A percentile compares a stretch with the other conserved stretches of the same genome.
These are phyloP conservation scores for Globisporangium spiculum DNA, from an alignment of 352 stramenopile species.

Conservation along the genomic window DNA sequence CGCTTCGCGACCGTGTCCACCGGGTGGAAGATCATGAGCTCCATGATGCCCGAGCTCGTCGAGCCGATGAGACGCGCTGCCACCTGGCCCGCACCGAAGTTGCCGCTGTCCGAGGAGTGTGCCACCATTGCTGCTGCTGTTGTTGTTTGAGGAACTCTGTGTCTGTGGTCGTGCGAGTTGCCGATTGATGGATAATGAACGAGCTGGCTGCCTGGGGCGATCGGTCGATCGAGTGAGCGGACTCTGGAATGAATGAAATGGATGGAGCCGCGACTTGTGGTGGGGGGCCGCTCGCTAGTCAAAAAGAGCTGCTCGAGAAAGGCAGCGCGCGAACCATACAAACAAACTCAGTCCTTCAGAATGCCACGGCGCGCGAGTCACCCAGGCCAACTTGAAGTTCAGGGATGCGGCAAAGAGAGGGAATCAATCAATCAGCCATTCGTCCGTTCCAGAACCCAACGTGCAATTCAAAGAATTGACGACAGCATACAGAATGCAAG, in stretches of 20 bases:
- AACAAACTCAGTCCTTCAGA: slow-evolving; percentile 6
- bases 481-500: slow-evolving; percentile 11
- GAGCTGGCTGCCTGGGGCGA: neutral
- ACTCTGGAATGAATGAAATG: neutral
- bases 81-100: slow-evolving; percentile 41
- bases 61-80: slow-evolving; percentile 88
- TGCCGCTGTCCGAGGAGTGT: slow-evolving; percentile 40
- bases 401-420: neutral
- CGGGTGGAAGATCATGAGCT: slow-evolving; percentile 95
- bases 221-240: neutral
- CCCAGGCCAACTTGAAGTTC: slow-evolving; percentile 3
- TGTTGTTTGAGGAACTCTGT: slow-evolving; percentile 10
- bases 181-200: slow-evolving; percentile 11
- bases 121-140: slow-evolving; percentile 36
- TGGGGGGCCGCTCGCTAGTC: neutral
- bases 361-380: slow-evolving; percentile 2
- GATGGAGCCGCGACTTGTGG: neutral
- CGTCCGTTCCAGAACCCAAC: neutral
- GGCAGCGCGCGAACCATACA: neutral
- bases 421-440: neutral
- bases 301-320: slow-evolving; percentile 2
- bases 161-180: slow-evolving; percentile 14
- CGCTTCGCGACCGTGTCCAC: slow-evolving; percentile 95
- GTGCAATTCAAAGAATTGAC: slow-evolving; percentile 8
- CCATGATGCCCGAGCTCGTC: slow-evolving; percentile 89